Conservation (phyloP, 106 monocot species). For the Hemerocallis citrina region DNA sequence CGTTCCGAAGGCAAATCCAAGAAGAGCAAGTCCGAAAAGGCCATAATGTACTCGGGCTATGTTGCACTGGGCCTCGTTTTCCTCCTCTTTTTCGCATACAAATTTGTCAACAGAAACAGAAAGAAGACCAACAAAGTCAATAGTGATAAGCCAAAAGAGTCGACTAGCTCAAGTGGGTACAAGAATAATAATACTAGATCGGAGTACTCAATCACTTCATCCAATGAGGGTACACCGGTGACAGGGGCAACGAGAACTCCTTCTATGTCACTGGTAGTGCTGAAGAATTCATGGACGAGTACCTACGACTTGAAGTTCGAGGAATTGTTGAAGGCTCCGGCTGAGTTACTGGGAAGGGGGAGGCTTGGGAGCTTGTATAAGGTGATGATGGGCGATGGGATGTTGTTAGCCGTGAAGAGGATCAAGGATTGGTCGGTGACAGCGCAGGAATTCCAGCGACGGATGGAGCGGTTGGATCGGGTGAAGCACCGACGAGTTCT, state of each 20-base stretch:
- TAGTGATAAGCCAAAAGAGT: neutral
- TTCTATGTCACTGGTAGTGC: slow-evolving; percentile 18
- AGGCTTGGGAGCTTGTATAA: slow-evolving; percentile 31
- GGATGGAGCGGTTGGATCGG: slow-evolving; percentile 27
- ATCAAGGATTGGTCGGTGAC: slow-evolving; percentile 17
- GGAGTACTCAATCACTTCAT: slow-evolving; percentile 23
- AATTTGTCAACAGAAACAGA: slow-evolving; percentile 7
- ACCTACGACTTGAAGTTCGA: slow-evolving; percentile 23
- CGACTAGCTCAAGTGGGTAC: neutral
- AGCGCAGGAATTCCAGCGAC: slow-evolving; percentile 20
- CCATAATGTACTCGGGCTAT: slow-evolving; percentile 24
- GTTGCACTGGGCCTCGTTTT: slow-evolving; percentile 16
- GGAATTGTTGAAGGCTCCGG: slow-evolving; percentile 35
- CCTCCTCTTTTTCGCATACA: slow-evolving; percentile 10
- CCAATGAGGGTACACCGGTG: neutral
- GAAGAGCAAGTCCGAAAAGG: neutral
- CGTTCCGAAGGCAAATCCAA: neutral
- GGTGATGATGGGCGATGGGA: slow-evolving; percentile 26
- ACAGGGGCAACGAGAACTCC: neutral
- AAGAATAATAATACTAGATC: slow-evolving; percentile 3
- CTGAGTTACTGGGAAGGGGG: slow-evolving; percentile 38
- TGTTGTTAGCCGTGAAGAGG: slow-evolving; percentile 34
- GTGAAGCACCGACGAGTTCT: slow-evolving; percentile 26
- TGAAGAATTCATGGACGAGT: slow-evolving; percentile 7
- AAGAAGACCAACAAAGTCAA: slow-evolving; percentile 2